These are phyloP conservation scores for Crithidia mellificae DNA, from an alignment of 208 protist species.

Conservation along the genomic window DNA sequence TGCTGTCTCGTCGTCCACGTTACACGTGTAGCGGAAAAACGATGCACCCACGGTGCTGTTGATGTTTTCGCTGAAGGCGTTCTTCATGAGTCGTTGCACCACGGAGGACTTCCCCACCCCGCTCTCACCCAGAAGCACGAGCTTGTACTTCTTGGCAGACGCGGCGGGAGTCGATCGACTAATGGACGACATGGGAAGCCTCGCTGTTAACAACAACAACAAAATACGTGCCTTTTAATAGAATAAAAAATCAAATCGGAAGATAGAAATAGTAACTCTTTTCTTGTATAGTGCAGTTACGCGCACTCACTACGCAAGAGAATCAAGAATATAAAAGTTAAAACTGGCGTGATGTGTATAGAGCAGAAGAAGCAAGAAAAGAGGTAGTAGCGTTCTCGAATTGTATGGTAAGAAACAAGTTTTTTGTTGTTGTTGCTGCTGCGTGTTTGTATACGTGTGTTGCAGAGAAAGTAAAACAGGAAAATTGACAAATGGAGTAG, in stretches of 20 bases:
- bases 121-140: constrained; percentile 88
- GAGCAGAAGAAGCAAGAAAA: not conserved
- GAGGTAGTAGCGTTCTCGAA: not conserved
- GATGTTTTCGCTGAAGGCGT: constrained; percentile 69
- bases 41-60: constrained; percentile 84
- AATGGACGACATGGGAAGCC: constrained; percentile 9
- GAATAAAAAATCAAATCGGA: not conserved
- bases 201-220: not conserved
- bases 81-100: constrained; percentile 81
- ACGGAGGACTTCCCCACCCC: constrained; percentile 92
- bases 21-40: constrained; percentile 80
- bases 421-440: too few relatives aligned
- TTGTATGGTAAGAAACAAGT: too few relatives aligned
- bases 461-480: too few relatives aligned
- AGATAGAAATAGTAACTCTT: too few relatives aligned
- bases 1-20: constrained; percentile 45
- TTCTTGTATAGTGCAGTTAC: too few relatives aligned
- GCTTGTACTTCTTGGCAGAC: constrained; percentile 72
- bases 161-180: constrained; percentile 7
- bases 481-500: too few relatives aligned
- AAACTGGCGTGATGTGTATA: not conserved
- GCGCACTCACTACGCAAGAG: not conserved
- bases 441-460: too few relatives aligned
- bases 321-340: too few relatives aligned
- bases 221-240: not conserved